Base-by-base conservation (phyloP, 2,329 filamentous ascomycete genomes). In the Aspergillus neoniger region DNA sequence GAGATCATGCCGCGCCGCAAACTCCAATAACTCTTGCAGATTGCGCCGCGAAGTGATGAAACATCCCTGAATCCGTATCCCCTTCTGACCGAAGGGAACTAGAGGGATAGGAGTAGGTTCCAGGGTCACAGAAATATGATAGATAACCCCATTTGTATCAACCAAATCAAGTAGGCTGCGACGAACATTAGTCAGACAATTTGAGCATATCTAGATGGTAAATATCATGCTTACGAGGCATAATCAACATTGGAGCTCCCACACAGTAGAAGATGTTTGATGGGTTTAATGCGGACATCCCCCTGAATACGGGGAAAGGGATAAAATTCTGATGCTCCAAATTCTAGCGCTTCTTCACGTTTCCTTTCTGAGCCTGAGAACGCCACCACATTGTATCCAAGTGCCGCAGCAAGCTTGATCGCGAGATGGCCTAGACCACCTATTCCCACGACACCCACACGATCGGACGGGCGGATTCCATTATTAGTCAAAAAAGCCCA, bases 391-490 rank as follows among this genome's bases (percentile, higher is more conserved):
- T 90, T 84, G 25, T 85, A 87, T 19, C 87, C 87, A 0, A 92
- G 78, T 0, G 88, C 88, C 64, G 83, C 85, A 0, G 88, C 86
- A 71, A 84, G 90, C 63, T 90, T 81, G 14, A 92, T 73, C 0
- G 84, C 90, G 62, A 91, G 86, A 67, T 92, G 88, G 0, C 89
- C 89, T 0, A 91, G 77, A 0, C 89, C 89, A 14, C 89, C 89
- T 5, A 91, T 77, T 5, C 89, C 88, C 7, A 90, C 79, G 55
- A 92, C 84, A 1, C 85, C 89, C 1, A 92, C 87, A 5, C 77
- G 81, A 72, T 89, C 89, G 3, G 88, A 89, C 0, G 88, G 85
- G 1, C 86, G 85, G 3, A 90, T 85, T 58, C 60, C 63, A 59
- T 70, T 86, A n/a, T 86, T 80, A 47, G 83, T 84, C 5, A 93